These are phyloP conservation scores for Westerdykella ornata DNA, from an alignment of 2,329 filamentous ascomycete genomes.

Conservation along the genomic window DNA sequence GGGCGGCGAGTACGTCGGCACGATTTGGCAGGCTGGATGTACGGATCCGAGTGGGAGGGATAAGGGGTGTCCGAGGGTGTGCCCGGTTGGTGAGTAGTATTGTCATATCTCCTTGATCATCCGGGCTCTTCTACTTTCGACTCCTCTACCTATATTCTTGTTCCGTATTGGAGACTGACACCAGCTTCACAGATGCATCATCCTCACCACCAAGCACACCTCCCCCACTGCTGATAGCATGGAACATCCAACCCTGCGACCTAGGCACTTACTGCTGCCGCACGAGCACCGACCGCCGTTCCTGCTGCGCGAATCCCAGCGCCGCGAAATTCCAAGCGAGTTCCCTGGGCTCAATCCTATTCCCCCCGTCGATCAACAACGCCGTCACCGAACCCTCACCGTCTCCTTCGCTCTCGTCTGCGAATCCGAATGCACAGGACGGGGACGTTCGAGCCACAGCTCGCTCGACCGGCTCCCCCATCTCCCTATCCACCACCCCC, in stretches of 20 bases:
- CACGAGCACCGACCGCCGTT: slow-evolving; percentile 16
- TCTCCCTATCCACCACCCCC: neutral
- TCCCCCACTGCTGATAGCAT: slow-evolving; percentile 15
- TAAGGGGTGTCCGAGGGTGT: slow-evolving; percentile 24
- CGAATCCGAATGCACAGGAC: slow-evolving; percentile 1
- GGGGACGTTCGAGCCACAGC: slow-evolving; percentile 5
- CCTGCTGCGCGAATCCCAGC: slow-evolving; percentile 27
- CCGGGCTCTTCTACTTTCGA: neutral
- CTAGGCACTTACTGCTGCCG: slow-evolving; percentile 33
- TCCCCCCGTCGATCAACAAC: slow-evolving; percentile 8
- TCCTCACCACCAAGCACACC: neutral
- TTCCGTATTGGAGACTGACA: neutral
- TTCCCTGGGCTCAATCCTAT: slow-evolving; percentile 18
- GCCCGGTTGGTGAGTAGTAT: slow-evolving; percentile 27
- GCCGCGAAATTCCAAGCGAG: slow-evolving; percentile 19
- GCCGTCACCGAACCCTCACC: neutral
- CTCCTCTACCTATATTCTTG: neutral
- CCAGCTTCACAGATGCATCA: neutral
- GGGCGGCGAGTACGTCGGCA: slow-evolving; percentile 21
- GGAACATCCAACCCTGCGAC: slow-evolving; percentile 33
- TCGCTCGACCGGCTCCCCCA: slow-evolving; percentile 7
- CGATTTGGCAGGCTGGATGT: slow-evolving; percentile 32
- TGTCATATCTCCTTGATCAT: neutral
- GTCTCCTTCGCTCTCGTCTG: neutral
- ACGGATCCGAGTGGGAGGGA: slow-evolving; percentile 29